Evolutionary conservation across 805 yeast species (phyloP), one percentile per base, ranked within the genome.

Genomic region (Middelhovenomyces tepae): DNA sequence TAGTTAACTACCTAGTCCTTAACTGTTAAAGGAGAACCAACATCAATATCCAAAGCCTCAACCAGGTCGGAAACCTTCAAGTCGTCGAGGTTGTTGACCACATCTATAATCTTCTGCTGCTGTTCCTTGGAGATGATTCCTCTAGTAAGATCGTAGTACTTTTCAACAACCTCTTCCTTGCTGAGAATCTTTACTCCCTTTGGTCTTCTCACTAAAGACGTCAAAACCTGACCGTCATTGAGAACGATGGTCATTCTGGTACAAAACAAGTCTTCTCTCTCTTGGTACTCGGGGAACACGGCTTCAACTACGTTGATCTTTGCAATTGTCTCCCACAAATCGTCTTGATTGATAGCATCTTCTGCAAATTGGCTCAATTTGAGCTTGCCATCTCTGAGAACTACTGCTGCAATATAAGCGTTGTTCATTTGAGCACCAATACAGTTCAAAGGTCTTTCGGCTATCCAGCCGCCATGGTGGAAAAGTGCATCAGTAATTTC

Each of bases 351-450:
- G 13, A 37, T 34, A 6, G 10, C n/a, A 13, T 34, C 23, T 5
- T 34, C 38, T 4, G 38, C 19, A 19, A 37, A 37, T 16, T 14
- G 19, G 17, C 22, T 27, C 19, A 31, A 21, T 15, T 31, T 18
- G 10, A 37, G 29, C 5, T 14, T 25, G n/a, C 38, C 38, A 23
- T 37, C 40, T n/a, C 22, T 22, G n/a, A 37, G 32, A n/a, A 37
- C 26, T 9, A 28, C 38, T n/a, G 35, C 38, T 19, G 38, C 34
- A 23, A 37, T 23, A 20, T 37, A 37, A 7, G 40, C 34, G 10
- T 22, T 24, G 22, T 37, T 29, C 40, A 37, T 37, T 15, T 37
- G 40, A 4, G 40, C 40, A 7, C 40, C 40, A 24, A 37, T 37
- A 28, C 26, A 37, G 16, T 34, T 37, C 8, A 34, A 15, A 6